Base-by-base conservation (phyloP, 2,329 filamentous ascomycete genomes). In the Pseudopithomyces maydicus region DNA sequence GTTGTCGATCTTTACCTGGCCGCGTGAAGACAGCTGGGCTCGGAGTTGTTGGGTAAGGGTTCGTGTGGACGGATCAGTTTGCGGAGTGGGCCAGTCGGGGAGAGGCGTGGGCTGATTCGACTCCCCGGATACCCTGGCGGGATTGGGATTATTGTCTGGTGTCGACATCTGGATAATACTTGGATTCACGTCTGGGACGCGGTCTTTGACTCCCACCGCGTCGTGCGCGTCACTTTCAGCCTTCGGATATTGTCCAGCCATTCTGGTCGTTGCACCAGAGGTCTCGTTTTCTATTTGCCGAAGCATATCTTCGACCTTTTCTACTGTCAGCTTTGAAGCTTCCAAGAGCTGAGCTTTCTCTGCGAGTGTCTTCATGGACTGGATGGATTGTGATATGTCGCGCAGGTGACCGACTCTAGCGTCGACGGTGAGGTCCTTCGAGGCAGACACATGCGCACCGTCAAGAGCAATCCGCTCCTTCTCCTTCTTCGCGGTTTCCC, bases 1-100 rank as follows among this genome's bases (percentile, higher is more conserved):
- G 6, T 56, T 17, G 45, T 72, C 70, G n/a, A 74, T 62, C 1
- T 49, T 35, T 4, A 65, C 15, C 14, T 49, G 36, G 8, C 56
- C 59, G 0, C 58, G 50, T 6, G 55, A 8, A 0, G 66, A 59
- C 1, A 70, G 49, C 6, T 56, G 15, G 15, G 63, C 55, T 35
- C 54, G 65, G 0, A 69, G 55, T 5, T 45, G 46, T 1, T 68
- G 53, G 2, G 55, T 55, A 2, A 60, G 29, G 20, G 44, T 32
- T 17, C 19, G 51, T 6, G 42, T 19, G 20, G 17, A 12, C 7
- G 33, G 12, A 8, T 43, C 17, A 10, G 32, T 14, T 14, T 52
- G 56, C 0, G 56, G 56, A 11, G 47, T 50, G 19, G 55, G 55
- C 58, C 55, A 61, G 15, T 42, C 32, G 23, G 33, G 55, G 8